These are phyloP conservation scores for Boletus patriciae DNA, from an alignment of 768 basidiomycete species.

Conservation along the genomic window DNA sequence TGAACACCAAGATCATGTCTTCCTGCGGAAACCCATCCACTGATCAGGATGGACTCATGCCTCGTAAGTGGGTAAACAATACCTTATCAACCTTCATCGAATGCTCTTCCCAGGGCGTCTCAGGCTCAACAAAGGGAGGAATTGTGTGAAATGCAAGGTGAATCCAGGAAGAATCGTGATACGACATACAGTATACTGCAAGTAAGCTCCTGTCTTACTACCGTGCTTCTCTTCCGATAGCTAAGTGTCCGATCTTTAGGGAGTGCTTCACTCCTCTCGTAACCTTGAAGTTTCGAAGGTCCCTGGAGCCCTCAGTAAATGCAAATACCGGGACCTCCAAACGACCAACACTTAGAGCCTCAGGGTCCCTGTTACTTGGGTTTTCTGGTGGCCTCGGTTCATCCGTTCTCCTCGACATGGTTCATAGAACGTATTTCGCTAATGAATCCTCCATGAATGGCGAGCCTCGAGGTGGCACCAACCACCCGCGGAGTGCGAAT, in stretches of 20 bases:
- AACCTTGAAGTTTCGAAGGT: conserved; percentile 60
- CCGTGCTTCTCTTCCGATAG: conserved; percentile 9
- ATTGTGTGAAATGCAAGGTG: conserved; percentile 74
- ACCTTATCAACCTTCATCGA: background rate
- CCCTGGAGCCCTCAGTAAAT: conserved; percentile 66
- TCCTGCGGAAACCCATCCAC: conserved; percentile 66
- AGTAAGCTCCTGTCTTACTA: conserved; percentile 42
- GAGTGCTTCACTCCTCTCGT: conserved; percentile 68
- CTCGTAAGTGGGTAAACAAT: conserved; percentile 44
- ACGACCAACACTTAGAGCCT: conserved; percentile 60
- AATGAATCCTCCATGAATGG: conserved; percentile 21
- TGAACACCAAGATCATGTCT: conserved; percentile 28
- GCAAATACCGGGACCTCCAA: conserved; percentile 52
- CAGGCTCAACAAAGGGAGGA: conserved; percentile 65
- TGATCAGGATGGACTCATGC: conserved; percentile 65
- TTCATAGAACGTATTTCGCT: conserved; percentile 58
- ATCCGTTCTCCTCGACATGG: conserved; percentile 66
- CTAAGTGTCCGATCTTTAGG: conserved; percentile 32
- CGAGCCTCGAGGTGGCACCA: conserved; percentile 52
- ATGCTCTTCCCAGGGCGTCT: conserved; percentile 46
- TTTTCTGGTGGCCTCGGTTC: conserved; percentile 83
- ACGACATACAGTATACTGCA: conserved; percentile 83
- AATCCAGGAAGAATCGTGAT: conserved; percentile 67
- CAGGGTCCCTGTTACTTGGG: conserved; percentile 66
- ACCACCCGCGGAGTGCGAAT: conserved; percentile 61